phyloP scores from a whole-genome alignment of 2,329 filamentous ascomycete species.

The Hypocreales sp. region DNA sequence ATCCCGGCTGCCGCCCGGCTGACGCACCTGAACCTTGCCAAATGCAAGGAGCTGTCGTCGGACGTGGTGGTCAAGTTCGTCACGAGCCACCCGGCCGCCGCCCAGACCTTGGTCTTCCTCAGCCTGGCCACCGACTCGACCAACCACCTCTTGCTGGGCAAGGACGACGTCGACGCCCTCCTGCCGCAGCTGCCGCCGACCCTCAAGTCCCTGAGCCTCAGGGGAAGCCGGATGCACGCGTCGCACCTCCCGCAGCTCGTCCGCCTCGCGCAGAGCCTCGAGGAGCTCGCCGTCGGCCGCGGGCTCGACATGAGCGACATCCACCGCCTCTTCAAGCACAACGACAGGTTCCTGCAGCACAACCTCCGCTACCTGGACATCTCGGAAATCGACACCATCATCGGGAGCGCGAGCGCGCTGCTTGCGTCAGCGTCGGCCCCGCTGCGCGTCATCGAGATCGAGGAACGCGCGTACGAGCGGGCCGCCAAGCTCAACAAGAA shows the following conservation, averaged over 20 bases:
- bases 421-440: constrained; percentile 46
- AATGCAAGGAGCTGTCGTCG: constrained; percentile 56
- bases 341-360: constrained; percentile 30
- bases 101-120: constrained; percentile 48
- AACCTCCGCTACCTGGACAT: constrained; percentile 63
- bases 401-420: constrained; percentile 42
- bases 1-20: constrained; percentile 58
- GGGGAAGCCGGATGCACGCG: constrained; percentile 54
- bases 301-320: constrained; percentile 51
- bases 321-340: constrained; percentile 44
- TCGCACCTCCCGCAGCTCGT: constrained; percentile 49
- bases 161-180: constrained; percentile 47
- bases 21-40: constrained; percentile 65
- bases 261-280: constrained; percentile 50
- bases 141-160: constrained; percentile 55
- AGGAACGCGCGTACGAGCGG: constrained; percentile 49
- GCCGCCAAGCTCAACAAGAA: constrained; percentile 47
- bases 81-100: constrained; percentile 52
- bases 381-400: constrained; percentile 43
- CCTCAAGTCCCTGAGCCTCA: constrained; percentile 59
- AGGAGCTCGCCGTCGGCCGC: constrained; percentile 61
- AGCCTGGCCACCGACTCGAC: constrained; percentile 60
- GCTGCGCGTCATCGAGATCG: constrained; percentile 62
- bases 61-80: constrained; percentile 55
- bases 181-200: constrained; percentile 50